Evolutionary conservation across 2,329 filamentous ascomycete species (phyloP).

Genomic region (Thermoascus crustaceus): DNA sequence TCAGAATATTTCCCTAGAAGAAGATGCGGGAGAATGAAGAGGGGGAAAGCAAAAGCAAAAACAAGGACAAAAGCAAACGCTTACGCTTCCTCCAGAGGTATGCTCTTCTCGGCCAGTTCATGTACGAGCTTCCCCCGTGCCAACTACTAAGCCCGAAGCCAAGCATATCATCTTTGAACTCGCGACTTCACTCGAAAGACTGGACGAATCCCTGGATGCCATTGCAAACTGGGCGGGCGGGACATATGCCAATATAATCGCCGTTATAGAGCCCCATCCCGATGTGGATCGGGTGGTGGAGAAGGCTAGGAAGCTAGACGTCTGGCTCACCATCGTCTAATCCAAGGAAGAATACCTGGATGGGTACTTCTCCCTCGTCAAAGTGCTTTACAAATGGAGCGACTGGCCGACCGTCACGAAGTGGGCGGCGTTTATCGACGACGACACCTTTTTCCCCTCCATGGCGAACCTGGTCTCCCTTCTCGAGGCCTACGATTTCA

Average conservation of each 20-base stretch:
- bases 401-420: constrained; percentile 38
- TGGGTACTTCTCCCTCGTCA: constrained; percentile 51
- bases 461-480: constrained; percentile 43
- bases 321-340: constrained; percentile 35
- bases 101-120: too few relatives aligned
- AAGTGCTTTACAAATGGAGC: constrained; percentile 42
- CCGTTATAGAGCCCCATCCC: constrained; percentile 40
- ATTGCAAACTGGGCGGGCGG: constrained; percentile 51
- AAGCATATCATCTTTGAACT: constrained; percentile 52
- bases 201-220: constrained; percentile 43
- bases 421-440: constrained; percentile 53
- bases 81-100: too few relatives aligned
- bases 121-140: too few relatives aligned
- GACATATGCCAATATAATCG: constrained; percentile 46
- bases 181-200: constrained; percentile 45
- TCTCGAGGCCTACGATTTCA: constrained; percentile 43
- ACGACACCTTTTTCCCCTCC: constrained; percentile 57
- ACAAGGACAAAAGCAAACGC: too few relatives aligned
- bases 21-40: too few relatives aligned
- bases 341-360: constrained; percentile 33
- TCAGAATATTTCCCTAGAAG: too few relatives aligned
- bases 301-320: constrained; percentile 29
- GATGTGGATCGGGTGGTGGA: constrained; percentile 21
- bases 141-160: too few relatives aligned
- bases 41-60: too few relatives aligned